Evolutionary conservation across 2,329 filamentous ascomycete genomes (phyloP), one percentile per base, ranked within the genome.

Genomic region (Fusarium sp.): DNA sequence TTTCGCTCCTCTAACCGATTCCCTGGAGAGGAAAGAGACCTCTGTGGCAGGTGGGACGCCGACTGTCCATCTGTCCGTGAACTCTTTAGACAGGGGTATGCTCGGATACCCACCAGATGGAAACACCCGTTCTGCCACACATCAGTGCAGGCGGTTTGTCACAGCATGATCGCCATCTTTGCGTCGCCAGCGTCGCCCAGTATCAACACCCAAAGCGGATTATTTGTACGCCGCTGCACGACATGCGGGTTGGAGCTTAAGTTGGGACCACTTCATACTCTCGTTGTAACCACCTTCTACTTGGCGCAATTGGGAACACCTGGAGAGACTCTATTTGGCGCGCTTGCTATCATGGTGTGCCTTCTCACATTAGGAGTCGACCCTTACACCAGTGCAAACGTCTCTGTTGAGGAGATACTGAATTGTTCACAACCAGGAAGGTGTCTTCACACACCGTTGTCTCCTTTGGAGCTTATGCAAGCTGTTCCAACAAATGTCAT

Each of bases 71-170:
- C 6, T 1, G 27, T 70, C 2, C 50, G 50, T 0, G 18, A 51
- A 3, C 50, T 68, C 1, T 65, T 68, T 12, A 28, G 30, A 0
- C 15, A 60, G 2, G 67, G 67, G 10, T 56, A 46, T 40, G 37
- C 53, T 9, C 16, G 67, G 1, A 57, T 68, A 2, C 67, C 65
- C 6, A n/a, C 15, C 0, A 30, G 9, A 36, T 70, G 67, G 65
- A 70, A 68, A 4, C 67, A 70, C 12, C 30, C 56, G 0, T 70
- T 68, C 7, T 70, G 67, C 1, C 67, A 70, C 30, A 60, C 67
- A 1, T 39, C 65, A 0, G 57, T 57, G 1, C 66, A 68, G 13
- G 53, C 60, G 0, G 50, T 68, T 28, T 68, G 60, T 8, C 66
- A 70, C 3, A 27, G 28, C 28, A 36, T 60, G 1, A 18, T 60